phyloP scores from a whole-genome alignment of 441 rosid genomes.

The Sinapis alba region DNA sequence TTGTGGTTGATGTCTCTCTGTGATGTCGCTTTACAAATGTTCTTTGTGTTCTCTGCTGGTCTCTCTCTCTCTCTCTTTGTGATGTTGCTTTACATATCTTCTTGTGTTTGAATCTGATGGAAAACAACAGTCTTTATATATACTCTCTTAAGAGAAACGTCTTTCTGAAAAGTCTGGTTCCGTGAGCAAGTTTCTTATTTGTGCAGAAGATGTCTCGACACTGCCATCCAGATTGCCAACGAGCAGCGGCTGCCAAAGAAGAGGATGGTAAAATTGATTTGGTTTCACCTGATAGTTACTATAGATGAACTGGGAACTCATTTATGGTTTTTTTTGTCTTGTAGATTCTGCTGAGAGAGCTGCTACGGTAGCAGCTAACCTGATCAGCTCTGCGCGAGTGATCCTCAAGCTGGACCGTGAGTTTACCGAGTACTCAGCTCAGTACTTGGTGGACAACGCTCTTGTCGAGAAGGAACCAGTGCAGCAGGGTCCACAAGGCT shows the following conservation, averaged over 20 bases:
- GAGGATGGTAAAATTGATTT: not conserved
- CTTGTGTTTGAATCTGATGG: not conserved
- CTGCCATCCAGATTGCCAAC: not conserved
- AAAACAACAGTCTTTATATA: not conserved
- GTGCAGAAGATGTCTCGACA: not conserved
- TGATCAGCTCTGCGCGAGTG: constrained; percentile 27
- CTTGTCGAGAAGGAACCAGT: not conserved
- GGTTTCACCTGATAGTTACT: not conserved
- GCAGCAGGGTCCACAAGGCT: not conserved
- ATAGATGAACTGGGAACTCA: not conserved
- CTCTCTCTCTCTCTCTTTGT: not conserved
- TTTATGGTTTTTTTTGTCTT: not conserved
- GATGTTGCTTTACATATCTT: not conserved
- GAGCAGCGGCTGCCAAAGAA: not conserved
- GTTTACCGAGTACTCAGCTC: constrained; percentile 28
- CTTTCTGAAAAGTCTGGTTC: no score
- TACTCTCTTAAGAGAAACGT: not conserved
- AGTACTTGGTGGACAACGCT: constrained; percentile 19
- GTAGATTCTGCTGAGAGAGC: constrained; percentile 25
- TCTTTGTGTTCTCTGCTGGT: no score
- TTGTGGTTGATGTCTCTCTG: not conserved
- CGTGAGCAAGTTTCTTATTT: not conserved
- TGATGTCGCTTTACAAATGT: not conserved
- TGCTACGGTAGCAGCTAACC: constrained; percentile 8
- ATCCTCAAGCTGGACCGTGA: constrained; percentile 1